Base-by-base conservation (phyloP, 2,329 filamentous ascomycete genomes). In the Hirsutella rhossiliensis region DNA sequence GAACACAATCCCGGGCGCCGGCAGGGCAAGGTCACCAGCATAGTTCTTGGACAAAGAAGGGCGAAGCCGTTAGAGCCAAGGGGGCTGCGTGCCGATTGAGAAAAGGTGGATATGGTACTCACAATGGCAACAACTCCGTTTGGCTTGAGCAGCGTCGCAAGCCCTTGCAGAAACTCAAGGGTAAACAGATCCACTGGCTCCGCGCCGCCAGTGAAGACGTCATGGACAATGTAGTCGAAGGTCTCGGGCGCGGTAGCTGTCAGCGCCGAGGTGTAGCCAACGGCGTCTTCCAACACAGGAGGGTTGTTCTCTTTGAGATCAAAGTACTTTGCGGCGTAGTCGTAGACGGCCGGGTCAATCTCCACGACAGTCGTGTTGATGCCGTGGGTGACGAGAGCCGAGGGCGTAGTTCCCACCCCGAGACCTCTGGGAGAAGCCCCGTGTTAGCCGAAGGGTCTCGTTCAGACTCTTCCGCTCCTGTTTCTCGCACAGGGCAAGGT, bases 131-230 rank as follows among this genome's bases (percentile, higher is more conserved):
- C 82, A 13, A 86, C 82, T 37, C 92, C 92, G 42, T 86, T 75
- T 0, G 82, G 76, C 50, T 79, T 84, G 39, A 98, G 71, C 7
- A 97, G 73, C 5, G 72, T 61, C 50, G 77, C 68, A 2, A 98
- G 69, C 5, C 82, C 78, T 43, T 75, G 63, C 38, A 98, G 65
- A 56, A 98, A 97, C 53, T 92, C 83, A 5, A 80, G 62, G 0
- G 89, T 97, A 64, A 98, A 98, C 8, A 98, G 76, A 8, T 81
- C 72, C 3, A 89, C 78, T 1, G 92, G 92, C 61, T 97, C 92
- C 0, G 88, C 89, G 43, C 92, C 92, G 20, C 92, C 92, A 1
- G 92, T 98, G 61, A 98, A 98, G 20, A 98, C 92, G 54, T 98
- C 92, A 61, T 98, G 92, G 43, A 98, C 75, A 56, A 98, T 92